phyloP scores from a whole-genome alignment of 352 stramenopile species.

The Phytopythium ostracodes region DNA sequence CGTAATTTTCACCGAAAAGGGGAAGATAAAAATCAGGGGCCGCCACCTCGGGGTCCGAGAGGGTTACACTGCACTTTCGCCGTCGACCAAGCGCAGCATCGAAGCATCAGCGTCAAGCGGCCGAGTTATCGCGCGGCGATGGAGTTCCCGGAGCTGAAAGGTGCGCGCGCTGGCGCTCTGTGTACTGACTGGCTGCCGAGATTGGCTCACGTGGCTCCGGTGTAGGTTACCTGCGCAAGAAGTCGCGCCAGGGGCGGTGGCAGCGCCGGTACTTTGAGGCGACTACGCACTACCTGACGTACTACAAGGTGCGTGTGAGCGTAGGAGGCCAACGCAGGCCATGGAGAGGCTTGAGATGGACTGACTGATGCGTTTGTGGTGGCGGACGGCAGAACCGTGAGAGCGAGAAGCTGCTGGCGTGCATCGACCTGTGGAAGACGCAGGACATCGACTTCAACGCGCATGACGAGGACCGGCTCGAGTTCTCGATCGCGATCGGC shows the following conservation, averaged over 20 bases:
- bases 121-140: constrained; percentile 16
- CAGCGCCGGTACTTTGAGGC: constrained; percentile 98
- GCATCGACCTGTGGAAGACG: constrained; percentile 86
- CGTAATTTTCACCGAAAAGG: not conserved
- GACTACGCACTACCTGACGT: constrained; percentile 97
- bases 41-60: not conserved
- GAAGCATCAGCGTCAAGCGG: not conserved
- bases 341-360: not conserved
- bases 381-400: constrained; percentile 49
- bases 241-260: constrained; percentile 90
- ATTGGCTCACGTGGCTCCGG: not conserved
- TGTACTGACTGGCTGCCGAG: not conserved
- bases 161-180: constrained; percentile 16
- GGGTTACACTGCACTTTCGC: not conserved
- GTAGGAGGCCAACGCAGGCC: too few relatives aligned
- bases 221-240: constrained; percentile 91
- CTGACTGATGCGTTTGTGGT: not conserved
- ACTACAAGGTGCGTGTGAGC: constrained; percentile 91
- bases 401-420: constrained; percentile 84
- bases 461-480: constrained; percentile 47
- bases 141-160: constrained; percentile 82
- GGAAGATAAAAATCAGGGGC: constrained; percentile 6
- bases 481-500: constrained; percentile 85
- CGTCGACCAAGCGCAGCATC: not conserved
- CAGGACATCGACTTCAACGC: constrained; percentile 72